Base-by-base conservation (phyloP, 225 moss, liverwort and hornwort genomes). In the Neckera pumila region DNA sequence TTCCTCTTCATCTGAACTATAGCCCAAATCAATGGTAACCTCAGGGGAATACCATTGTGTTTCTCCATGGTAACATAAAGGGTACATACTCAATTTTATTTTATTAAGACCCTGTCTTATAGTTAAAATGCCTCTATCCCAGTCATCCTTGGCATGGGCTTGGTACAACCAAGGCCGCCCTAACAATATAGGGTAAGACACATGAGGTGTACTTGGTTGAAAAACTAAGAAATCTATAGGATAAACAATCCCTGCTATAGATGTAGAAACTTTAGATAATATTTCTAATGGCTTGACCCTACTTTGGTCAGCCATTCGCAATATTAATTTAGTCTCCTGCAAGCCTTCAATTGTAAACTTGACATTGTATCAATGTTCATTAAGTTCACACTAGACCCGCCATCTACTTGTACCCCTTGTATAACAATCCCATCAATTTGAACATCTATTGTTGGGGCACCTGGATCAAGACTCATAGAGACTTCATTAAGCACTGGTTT, bases 1-100 rank as follows among this genome's bases (percentile, higher is more conserved):
- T 28, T 58, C 79, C 0, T 79, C 57, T 0, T 2, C 5, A 3
- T 59, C 18, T 0, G 18, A 10, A 59, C 40, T 79, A 79, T 57
- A 79, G 57, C 27, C 79, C 12, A 79, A 0, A 3, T 79, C 58
- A 79, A 28, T 79, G 0, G 58, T 57, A 0, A 20, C 33, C 2
- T 33, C 49, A 12, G 4, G 2, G 0, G 33, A 45, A 6, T 74
- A 11, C 47, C 47, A 47, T 47, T 74, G 47, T 0, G 42, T 84
- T 6, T 70, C 69, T 0, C 38, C 21, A 0, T 70, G 4, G 3
- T 84, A 84, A 0, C 0, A 0, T 1, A 40, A 70, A 40, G 21
- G 40, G 2, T 70, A 84, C 56, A 70, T 84, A 31, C 2, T 57
- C 0, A 70, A 12, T 19, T 70, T 28, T 0, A 83, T 54, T 70